A percentile compares a stretch with the other conserved stretches of the same genome.
Evolutionary conservation across 352 stramenopile genomes (phyloP).

Genomic region (Phytopythium cucurbitacearum): DNA sequence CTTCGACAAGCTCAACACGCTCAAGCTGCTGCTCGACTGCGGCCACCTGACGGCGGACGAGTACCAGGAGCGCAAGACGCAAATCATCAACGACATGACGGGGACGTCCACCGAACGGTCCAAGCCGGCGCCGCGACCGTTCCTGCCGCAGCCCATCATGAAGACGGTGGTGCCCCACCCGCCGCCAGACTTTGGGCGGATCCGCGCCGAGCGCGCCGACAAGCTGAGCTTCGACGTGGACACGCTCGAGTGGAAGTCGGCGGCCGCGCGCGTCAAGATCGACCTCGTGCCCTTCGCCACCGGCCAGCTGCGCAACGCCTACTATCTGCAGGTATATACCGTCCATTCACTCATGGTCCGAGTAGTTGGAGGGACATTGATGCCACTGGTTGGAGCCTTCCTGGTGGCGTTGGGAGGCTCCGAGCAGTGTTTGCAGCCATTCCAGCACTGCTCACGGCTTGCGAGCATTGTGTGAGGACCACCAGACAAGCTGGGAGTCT

Average conservation of each 20-base stretch:
- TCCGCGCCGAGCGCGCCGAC: slow-evolving; percentile 61
- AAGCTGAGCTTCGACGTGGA: slow-evolving; percentile 84
- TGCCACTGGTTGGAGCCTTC: no score
- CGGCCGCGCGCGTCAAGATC: slow-evolving; percentile 53
- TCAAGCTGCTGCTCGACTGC: slow-evolving; percentile 77
- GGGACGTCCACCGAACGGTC: slow-evolving; percentile 66
- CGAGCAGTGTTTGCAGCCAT: no score
- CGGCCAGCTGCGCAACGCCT: slow-evolving; percentile 75
- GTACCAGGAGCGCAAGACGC: slow-evolving; percentile 79
- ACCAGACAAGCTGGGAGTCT: no score
- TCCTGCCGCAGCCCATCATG: slow-evolving; percentile 59
- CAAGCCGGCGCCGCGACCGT: slow-evolving; percentile 27
- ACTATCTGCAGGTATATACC: slow-evolving; percentile 55
- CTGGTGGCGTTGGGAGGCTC: no score
- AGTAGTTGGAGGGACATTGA: neutral
- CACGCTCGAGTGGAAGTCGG: slow-evolving; percentile 75
- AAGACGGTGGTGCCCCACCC: slow-evolving; percentile 79
- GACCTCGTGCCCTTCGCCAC: slow-evolving; percentile 79
- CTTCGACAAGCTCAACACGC: slow-evolving; percentile 85
- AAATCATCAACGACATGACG: slow-evolving; percentile 88
- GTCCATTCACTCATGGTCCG: neutral
- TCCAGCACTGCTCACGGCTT: no score
- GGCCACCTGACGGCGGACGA: slow-evolving; percentile 74
- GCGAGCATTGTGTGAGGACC: no score
- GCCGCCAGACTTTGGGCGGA: slow-evolving; percentile 57